phyloP scores from a whole-genome alignment of 768 basidiomycete species.

The Gelatoporia subvermispora region DNA sequence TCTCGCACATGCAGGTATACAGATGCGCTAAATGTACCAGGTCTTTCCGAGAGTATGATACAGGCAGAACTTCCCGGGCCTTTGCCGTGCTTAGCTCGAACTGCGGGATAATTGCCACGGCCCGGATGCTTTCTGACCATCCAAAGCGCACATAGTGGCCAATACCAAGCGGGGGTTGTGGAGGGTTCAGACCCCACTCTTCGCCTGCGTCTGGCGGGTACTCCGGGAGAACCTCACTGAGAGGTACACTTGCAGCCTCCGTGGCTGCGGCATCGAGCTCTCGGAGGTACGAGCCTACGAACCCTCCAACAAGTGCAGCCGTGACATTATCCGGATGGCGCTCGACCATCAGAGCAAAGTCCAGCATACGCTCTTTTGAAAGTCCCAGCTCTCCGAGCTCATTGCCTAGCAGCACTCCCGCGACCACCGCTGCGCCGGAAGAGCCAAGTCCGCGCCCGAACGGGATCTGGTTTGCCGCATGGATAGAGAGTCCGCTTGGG shows the following conservation, averaged over 20 bases:
- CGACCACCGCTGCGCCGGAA: constrained; percentile 98
- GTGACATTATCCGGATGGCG: constrained; percentile 99
- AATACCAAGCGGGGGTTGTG: constrained; percentile 82
- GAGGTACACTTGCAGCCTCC: constrained; percentile 82
- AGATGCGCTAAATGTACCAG: constrained; percentile 53
- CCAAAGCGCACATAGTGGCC: constrained; percentile 91
- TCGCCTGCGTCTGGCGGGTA: constrained; percentile 91
- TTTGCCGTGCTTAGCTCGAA: constrained; percentile 97
- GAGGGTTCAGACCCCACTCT: constrained; percentile 87
- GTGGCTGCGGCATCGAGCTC: constrained; percentile 81
- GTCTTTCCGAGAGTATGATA: constrained; percentile 82
- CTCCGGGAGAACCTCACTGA: constrained; percentile 95
- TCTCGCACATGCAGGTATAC: neutral
- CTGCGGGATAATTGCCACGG: constrained; percentile 89
- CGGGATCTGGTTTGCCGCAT: constrained; percentile 89
- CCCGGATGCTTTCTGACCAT: constrained; percentile 82
- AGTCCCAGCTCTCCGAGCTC: constrained; percentile 74
- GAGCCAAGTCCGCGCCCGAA: constrained; percentile 97
- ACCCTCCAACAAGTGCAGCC: constrained; percentile 93
- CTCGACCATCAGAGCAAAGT: constrained; percentile 98
- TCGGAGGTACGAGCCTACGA: constrained; percentile 92
- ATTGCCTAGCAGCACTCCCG: constrained; percentile 87
- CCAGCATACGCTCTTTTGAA: constrained; percentile 68
- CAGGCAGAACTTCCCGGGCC: constrained; percentile 86
- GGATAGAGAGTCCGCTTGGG: constrained; percentile 71